A percentile compares a stretch with the other conserved stretches of the same genome.
phyloP scores from a whole-genome alignment of 495 filamentous ascomycete species.

The Penicillium crystallinum region DNA sequence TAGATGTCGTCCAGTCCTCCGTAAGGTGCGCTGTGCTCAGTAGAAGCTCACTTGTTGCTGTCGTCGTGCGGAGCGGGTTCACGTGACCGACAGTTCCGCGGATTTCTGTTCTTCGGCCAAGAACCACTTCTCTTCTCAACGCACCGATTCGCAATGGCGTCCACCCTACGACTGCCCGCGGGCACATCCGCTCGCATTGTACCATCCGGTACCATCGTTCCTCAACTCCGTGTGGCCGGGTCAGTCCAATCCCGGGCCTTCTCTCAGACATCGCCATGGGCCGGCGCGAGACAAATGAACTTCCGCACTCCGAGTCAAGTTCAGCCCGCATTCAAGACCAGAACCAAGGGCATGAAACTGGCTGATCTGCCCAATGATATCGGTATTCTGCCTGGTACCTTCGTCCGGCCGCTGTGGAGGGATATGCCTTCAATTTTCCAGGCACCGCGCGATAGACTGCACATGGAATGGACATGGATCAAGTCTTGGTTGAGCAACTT shows the following conservation, averaged over 20 bases:
- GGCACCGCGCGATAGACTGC: slow-evolving; percentile 37
- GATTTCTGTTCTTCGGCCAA: slow-evolving; percentile 20
- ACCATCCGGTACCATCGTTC: slow-evolving; percentile 9
- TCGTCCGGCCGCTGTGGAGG: slow-evolving; percentile 52
- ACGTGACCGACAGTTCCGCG: slow-evolving; percentile 23
- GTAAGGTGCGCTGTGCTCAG: background rate
- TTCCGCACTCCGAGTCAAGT: slow-evolving; percentile 20
- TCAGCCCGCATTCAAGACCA: slow-evolving; percentile 39
- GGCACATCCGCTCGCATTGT: slow-evolving; percentile 16
- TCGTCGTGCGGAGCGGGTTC: slow-evolving; percentile 2
- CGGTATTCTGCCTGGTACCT: slow-evolving; percentile 53
- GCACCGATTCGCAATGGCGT: slow-evolving; percentile 31
- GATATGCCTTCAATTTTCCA: slow-evolving; percentile 53
- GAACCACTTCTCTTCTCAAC: slow-evolving; percentile 5
- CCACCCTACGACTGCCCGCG: slow-evolving; percentile 27
- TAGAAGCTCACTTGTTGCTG: background rate
- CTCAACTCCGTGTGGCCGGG: slow-evolving; percentile 10
- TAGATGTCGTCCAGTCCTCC: background rate
- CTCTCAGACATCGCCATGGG: slow-evolving; percentile 28
- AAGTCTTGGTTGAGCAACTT: slow-evolving; percentile 37
- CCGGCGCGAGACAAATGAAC: slow-evolving; percentile 17
- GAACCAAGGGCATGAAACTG: slow-evolving; percentile 19
- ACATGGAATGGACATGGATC: slow-evolving; percentile 45
- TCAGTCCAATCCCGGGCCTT: slow-evolving; percentile 35
- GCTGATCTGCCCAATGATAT: slow-evolving; percentile 44